Percentiles rank a stretch among this genome's conserved stretches.
Conservation (phyloP, 371 early-diverging fungal species). For the Apophysomyces sp. region DNA sequence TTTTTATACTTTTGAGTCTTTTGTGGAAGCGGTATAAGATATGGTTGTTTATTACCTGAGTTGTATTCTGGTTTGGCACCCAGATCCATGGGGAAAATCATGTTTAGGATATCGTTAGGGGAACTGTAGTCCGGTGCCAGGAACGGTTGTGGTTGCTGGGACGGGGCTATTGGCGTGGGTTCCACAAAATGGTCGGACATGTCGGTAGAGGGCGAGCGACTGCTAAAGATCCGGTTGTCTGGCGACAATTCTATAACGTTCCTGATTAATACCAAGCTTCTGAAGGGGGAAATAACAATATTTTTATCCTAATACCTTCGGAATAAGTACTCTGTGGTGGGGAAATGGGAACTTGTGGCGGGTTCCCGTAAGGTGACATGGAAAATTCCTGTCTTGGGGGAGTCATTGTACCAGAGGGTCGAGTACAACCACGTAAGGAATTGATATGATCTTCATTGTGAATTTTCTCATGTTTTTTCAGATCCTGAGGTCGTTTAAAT, state of each 20-base stretch:
- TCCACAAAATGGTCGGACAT: conserved; percentile 20
- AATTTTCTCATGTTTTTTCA: conserved; percentile 86
- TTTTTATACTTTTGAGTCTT: not conserved
- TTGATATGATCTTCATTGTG: conserved; percentile 57
- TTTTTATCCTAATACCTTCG: conserved; percentile 12
- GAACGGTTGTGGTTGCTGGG: conserved; percentile 4
- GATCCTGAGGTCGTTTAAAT: conserved; percentile 89
- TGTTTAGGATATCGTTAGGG: conserved; percentile 9
- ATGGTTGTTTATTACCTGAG: conserved; percentile 6
- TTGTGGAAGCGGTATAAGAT: not conserved
- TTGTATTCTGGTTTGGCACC: conserved; percentile 19
- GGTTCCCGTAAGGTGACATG: conserved; percentile 9
- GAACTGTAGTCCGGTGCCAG: not conserved
- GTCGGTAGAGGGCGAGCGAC: conserved; percentile 26
- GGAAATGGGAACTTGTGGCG: conserved; percentile 17
- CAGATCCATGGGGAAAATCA: conserved; percentile 17
- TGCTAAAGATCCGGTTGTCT: conserved; percentile 11
- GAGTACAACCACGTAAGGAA: conserved; percentile 5
- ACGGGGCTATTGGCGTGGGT: not conserved
- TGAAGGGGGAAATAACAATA: no score
- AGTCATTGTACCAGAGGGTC: conserved; percentile 5
- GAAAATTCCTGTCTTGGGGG: conserved; percentile 11
- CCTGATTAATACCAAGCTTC: not conserved
- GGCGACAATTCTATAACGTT: not conserved
- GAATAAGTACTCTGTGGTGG: conserved; percentile 38